These are phyloP conservation scores for Pyracantha coccinea DNA, from an alignment of 331 rosid genomes.

Conservation along the genomic window DNA sequence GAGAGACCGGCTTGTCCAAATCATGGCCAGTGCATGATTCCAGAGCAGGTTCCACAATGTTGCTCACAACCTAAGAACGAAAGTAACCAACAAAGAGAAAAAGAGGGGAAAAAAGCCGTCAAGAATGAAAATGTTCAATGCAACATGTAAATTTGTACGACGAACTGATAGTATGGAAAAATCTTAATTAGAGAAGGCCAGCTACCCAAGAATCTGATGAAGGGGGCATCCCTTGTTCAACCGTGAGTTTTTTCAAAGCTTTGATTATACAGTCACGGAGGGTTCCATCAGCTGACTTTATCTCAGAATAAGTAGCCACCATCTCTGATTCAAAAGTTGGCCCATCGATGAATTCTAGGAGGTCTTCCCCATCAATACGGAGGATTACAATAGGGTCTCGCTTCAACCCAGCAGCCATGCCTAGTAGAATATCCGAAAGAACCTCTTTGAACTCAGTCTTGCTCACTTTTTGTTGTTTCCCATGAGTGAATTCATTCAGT, in stretches of 20 bases:
- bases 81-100: background rate
- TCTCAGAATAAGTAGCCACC: conserved; percentile 42
- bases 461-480: conserved; percentile 77
- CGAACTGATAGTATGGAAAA: background rate
- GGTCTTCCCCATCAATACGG: conserved; percentile 98
- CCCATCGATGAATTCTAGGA: conserved; percentile 61
- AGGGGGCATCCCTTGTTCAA: conserved; percentile 96
- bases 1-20: conserved; percentile 46
- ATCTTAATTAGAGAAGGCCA: background rate
- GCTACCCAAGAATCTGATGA: conserved; percentile 86
- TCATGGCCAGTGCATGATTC: conserved; percentile 30
- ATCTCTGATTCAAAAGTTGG: conserved; percentile 64
- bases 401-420: conserved; percentile 98
- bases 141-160: background rate
- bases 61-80: conserved; percentile 53
- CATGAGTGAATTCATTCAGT: conserved; percentile 87
- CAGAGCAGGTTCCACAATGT: conserved; percentile 68
- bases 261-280: conserved; percentile 46
- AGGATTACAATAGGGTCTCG: conserved; percentile 87
- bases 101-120: background rate
- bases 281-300: conserved; percentile 28
- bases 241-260: conserved; percentile 62
- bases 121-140: background rate
- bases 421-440: conserved; percentile 80
- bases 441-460: conserved; percentile 85